phyloP scores from a whole-genome alignment of 495 filamentous ascomycete species.

The Usnea hakonensis region DNA sequence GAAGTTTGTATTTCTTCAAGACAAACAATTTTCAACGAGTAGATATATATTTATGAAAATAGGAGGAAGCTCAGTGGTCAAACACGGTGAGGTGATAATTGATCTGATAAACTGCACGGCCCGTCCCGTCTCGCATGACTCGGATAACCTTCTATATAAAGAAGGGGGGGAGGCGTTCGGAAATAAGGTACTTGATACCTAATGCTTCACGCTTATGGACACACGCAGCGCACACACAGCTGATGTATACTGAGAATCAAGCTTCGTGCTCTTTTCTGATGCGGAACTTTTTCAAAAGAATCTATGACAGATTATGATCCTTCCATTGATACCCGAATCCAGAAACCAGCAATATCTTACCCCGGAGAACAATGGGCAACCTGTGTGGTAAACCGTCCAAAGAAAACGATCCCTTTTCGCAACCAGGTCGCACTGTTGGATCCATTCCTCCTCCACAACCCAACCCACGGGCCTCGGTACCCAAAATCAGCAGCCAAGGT shows the following conservation, averaged over 20 bases:
- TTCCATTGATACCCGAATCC: neutral
- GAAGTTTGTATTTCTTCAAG: neutral
- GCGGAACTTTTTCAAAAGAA: neutral
- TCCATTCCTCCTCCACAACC: constrained; percentile 36
- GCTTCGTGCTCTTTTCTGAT: neutral
- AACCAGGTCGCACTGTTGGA: constrained; percentile 56
- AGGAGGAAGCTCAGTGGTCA: neutral
- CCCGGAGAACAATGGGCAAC: constrained; percentile 53
- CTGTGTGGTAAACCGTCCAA: constrained; percentile 52
- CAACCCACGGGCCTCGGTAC: constrained; percentile 13
- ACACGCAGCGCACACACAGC: neutral
- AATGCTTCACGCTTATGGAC: neutral
- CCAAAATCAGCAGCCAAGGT: constrained; percentile 14
- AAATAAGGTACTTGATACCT: neutral
- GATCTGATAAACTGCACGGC: neutral
- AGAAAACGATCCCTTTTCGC: constrained; percentile 40
- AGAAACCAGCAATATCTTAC: neutral
- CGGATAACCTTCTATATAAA: neutral
- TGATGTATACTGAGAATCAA: neutral
- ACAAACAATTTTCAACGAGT: neutral
- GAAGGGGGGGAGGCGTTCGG: neutral
- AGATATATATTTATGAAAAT: neutral
- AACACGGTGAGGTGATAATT: neutral
- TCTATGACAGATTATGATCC: neutral
- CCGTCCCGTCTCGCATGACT: neutral